A percentile compares a stretch with the other conserved stretches of the same genome.
phyloP scores from a whole-genome alignment of 805 yeast genomes.

The Yarrowia porcina region DNA sequence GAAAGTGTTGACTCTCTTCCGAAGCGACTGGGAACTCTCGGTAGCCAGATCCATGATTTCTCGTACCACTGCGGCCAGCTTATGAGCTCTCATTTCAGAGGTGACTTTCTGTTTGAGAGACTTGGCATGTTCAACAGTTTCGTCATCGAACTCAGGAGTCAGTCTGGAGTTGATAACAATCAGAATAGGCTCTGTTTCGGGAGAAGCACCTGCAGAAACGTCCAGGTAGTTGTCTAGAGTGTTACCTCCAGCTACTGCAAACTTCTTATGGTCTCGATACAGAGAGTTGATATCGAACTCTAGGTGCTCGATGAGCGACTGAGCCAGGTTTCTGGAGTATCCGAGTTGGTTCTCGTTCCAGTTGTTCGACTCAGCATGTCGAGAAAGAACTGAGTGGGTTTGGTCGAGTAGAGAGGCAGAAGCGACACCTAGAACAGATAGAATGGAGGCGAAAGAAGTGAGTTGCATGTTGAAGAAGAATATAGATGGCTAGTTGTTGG shows the following conservation, averaged over 20 bases:
- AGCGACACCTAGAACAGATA: too few species aligned
- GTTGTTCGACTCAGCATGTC: neutral
- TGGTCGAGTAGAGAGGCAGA: neutral
- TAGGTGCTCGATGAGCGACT: neutral
- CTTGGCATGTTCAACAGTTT: neutral
- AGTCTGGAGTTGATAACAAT: neutral
- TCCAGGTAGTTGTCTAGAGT: constrained; percentile 1
- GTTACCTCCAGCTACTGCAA: neutral
- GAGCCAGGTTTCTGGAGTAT: neutral
- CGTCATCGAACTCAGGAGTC: neutral
- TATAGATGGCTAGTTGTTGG: too few species aligned
- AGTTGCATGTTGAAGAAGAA: neutral
- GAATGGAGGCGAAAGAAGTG: neutral
- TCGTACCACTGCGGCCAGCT: neutral
- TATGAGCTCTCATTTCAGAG: neutral
- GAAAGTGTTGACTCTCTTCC: neutral
- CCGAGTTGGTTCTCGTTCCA: neutral
- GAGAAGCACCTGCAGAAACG: neutral
- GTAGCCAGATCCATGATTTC: neutral
- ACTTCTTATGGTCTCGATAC: neutral
- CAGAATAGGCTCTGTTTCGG: neutral
- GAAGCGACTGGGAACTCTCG: neutral
- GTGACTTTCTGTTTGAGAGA: neutral
- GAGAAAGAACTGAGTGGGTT: neutral
- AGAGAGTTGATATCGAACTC: neutral